These are phyloP conservation scores for Hortiboletus rubellus DNA, from an alignment of 1,284 basidiomycete species.

Conservation along the genomic window DNA sequence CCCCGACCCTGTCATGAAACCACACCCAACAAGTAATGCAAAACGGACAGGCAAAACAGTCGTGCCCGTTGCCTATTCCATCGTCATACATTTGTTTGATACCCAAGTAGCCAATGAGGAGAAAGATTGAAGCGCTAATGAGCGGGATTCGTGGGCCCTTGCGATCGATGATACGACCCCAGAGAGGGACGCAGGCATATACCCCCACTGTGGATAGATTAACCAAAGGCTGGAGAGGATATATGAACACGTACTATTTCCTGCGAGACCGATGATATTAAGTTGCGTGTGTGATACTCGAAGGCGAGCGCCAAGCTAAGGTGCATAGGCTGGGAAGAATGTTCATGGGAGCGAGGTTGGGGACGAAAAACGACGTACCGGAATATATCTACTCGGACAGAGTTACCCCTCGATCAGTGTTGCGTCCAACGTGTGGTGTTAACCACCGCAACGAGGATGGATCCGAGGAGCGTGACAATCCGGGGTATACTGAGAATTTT, in stretches of 20 bases:
- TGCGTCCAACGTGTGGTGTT: background rate
- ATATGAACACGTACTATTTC: slow-evolving; percentile 49
- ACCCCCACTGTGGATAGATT: slow-evolving; percentile 51
- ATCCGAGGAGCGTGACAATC: slow-evolving; percentile 47
- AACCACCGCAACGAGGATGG: slow-evolving; percentile 51
- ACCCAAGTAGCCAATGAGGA: slow-evolving; percentile 65
- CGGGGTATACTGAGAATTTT: slow-evolving; percentile 20
- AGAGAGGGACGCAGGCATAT: slow-evolving; percentile 60
- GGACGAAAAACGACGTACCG: slow-evolving; percentile 19
- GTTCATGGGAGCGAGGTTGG: background rate
- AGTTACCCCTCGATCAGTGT: slow-evolving; percentile 2
- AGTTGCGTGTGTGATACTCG: slow-evolving; percentile 71
- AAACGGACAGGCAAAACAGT: slow-evolving; percentile 36
- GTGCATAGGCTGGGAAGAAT: slow-evolving; percentile 63
- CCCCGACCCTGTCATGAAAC: slow-evolving; percentile 61
- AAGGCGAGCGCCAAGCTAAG: slow-evolving; percentile 73
- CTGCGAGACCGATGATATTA: slow-evolving; percentile 71
- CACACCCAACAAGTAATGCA: slow-evolving; percentile 46
- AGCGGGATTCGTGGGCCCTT: slow-evolving; percentile 59
- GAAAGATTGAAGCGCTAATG: slow-evolving; percentile 47
- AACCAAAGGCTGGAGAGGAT: slow-evolving; percentile 5
- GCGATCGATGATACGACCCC: slow-evolving; percentile 68
- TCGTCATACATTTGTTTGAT: slow-evolving; percentile 62
- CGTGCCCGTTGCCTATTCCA: slow-evolving; percentile 37
- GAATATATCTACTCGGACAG: slow-evolving; percentile 29